Evolutionary conservation across 2,329 filamentous ascomycete species (phyloP).

Genomic region (Colletotrichum chlorophyti): DNA sequence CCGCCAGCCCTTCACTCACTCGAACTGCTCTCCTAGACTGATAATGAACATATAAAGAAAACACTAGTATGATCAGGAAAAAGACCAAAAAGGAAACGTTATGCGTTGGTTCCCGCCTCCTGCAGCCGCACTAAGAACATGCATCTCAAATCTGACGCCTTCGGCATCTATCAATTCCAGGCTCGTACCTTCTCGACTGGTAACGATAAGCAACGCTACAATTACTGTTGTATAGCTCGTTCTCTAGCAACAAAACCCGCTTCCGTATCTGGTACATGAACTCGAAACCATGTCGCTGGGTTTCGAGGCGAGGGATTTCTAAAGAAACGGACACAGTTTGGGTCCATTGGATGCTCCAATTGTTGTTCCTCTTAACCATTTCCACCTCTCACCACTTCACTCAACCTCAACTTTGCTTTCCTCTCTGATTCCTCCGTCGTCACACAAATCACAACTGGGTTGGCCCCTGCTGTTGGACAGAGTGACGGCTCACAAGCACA

Average conservation of each 20-base stretch:
- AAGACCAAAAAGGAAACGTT: no score
- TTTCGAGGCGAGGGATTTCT: no score
- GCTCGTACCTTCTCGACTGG: slow-evolving; percentile 1
- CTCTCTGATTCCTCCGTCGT: background rate
- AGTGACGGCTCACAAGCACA: background rate
- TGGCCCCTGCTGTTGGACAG: background rate
- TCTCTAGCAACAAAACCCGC: background rate
- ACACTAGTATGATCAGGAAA: no score
- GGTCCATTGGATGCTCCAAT: no score
- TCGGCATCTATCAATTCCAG: background rate
- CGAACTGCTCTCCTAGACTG: no score
- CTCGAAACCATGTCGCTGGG: no score
- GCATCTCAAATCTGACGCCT: background rate
- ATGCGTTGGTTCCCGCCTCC: background rate
- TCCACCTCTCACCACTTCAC: background rate
- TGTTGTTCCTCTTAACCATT: background rate
- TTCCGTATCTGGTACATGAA: no score
- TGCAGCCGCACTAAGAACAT: background rate
- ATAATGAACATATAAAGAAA: no score
- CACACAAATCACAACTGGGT: slow-evolving; percentile 1
- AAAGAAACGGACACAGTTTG: no score
- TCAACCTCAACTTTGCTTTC: no score
- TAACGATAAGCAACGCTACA: background rate
- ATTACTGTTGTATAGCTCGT: background rate
- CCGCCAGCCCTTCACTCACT: no score